Conservation (phyloP, 2,329 filamentous ascomycete species). For the Fusarium hainanense region DNA sequence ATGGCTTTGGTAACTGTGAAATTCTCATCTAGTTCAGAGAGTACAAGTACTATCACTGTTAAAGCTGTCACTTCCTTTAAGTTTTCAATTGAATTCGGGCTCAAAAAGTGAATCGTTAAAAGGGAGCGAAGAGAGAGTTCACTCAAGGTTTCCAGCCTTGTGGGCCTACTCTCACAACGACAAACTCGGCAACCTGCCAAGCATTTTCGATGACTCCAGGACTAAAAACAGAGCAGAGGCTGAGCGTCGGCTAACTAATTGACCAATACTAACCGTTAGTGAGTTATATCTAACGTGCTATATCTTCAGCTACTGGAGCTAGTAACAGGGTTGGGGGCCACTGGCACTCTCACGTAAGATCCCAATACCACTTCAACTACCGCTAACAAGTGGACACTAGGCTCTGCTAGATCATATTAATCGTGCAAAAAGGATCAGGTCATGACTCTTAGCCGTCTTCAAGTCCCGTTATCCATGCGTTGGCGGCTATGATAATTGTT, state of each 20-base stretch:
- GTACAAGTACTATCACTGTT: neutral
- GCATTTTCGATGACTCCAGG: neutral
- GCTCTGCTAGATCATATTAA: neutral
- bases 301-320: conserved; percentile 5
- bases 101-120: neutral
- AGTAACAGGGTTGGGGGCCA: conserved; percentile 17
- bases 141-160: conserved; percentile 5
- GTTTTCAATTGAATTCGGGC: neutral
- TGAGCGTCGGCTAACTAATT: neutral
- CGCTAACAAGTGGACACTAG: neutral
- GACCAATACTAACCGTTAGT: neutral
- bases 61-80: neutral
- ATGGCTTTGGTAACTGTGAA: neutral
- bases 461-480: neutral
- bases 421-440: conserved; percentile 1
- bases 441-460: neutral
- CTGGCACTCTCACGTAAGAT: conserved; percentile 26
- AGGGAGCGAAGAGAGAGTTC: neutral
- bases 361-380: conserved; percentile 2
- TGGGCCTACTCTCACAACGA: neutral
- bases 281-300: neutral
- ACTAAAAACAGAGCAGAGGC: neutral
- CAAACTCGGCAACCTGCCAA: conserved; percentile 5
- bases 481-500: neutral
- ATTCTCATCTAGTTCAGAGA: neutral